Base-by-base conservation (phyloP, 2,329 filamentous ascomycete species). In the Colletotrichum magnum region DNA sequence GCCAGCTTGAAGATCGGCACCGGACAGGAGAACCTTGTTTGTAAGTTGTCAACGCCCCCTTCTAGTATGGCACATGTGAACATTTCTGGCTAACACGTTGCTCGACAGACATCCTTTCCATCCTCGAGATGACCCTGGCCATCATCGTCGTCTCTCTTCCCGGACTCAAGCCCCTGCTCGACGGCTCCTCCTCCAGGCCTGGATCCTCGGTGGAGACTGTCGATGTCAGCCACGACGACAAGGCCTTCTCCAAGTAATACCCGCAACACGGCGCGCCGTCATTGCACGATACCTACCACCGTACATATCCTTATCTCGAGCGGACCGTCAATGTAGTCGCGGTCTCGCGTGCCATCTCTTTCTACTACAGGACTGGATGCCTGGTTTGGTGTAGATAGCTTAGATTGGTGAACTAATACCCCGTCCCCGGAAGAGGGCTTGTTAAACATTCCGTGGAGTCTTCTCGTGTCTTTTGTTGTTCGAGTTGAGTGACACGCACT, bases 1-100 rank as follows among this genome's bases (percentile, higher is more conserved):
- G 64, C 71, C 41, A 65, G 67, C 13, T 64, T 76, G 15, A 76
- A 75, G 51, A 53, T 73, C 6, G 74, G 73, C 21, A 75, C 74
- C 2, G 73, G 68, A 2, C 74, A 76, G 66, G 70, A 71, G 9
- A 76, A 76, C 39, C 74, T 76, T 21, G 75, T 76, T 51, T 74
- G 73, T 74, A 57, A 73, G 73, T 74, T 18, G 3, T 9, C 24
- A 24, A 1, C 26, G 24, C 24, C 12, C 2, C 16, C 21, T 10
- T 13, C 6, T 4, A n/a, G 2, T 0, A 15, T 18, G 12, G 16
- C 21, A 24, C 16, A 21, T 6, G 6, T 52, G 16, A 21, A 5
- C 10, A 1, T 0, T 6, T 18, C n/a, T 36, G 3, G 15, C 64
- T 68, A 18, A 70, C 12, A 50, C 15, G 3, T 5, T 1, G 21